Base-by-base conservation (phyloP, 2,329 filamentous ascomycete genomes). In the Pestalotiopsis fici region DNA sequence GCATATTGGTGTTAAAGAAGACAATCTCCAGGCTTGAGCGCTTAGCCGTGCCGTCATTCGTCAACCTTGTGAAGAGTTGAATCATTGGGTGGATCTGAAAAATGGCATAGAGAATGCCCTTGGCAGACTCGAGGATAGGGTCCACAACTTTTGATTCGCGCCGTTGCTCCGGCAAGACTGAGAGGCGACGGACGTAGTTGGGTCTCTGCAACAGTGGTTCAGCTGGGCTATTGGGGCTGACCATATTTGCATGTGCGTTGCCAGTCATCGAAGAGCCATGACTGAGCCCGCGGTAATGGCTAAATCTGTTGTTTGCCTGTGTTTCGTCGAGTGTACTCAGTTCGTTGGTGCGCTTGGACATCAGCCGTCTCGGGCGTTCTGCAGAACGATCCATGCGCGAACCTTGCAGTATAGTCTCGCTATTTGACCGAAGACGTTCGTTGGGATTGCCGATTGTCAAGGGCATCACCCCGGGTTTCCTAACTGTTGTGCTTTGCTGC, bases 401-500 rank as follows among this genome's bases (percentile, higher is more conserved):
- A 11, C 80, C 79, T 67, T 88, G 85, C 31, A 90, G 73, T 3
- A 88, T 76, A 1, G 85, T 87, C 74, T 91, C 89, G 50, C 89
- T 91, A 68, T 91, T 91, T 73, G 89, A 91, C 55, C 89, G 86
- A 13, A 88, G 73, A 11, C 91, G 86, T 76, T 94, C 92, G 70
- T 89, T 92, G 31, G 87, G 83, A 70, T 86, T 95, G 21, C 89
- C 89, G 65, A 93, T 90, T 2, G 90, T 89, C 57, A 90, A 74
- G 9, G 87, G 93, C 79, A 93, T 89, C n/a, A 94, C 86, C 2
- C 90, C 89, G 1, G 94, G 93, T 66, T 91, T 86, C 66, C 93
- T 88, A 59, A 89, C 82, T 5, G 87, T 82, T 2, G 86, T 82
- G 71, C 86, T 92, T 70, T 93, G 90, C 71, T 92, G 90, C 2